Conservation (phyloP, 2,329 filamentous ascomycete genomes). For the Fusarium penzigii region DNA sequence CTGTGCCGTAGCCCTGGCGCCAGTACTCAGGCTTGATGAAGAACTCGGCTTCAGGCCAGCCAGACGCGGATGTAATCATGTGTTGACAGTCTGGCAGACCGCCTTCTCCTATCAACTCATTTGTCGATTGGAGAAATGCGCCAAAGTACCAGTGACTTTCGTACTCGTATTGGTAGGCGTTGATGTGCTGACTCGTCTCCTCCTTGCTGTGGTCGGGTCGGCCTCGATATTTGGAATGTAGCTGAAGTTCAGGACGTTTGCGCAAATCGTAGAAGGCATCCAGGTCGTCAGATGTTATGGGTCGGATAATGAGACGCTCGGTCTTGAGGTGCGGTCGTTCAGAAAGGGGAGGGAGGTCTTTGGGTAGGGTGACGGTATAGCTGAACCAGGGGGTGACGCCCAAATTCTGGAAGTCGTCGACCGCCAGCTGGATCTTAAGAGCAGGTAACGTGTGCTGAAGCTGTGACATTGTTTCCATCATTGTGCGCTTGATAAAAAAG, state of each 20-base stretch:
- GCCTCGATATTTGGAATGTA: slow-evolving; percentile 10
- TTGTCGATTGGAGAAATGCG: slow-evolving; percentile 17
- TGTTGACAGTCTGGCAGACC: slow-evolving; percentile 13
- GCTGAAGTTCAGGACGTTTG: slow-evolving; percentile 2
- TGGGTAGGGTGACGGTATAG: slow-evolving; percentile 18
- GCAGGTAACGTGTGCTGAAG: slow-evolving; percentile 8
- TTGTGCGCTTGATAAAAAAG: no score
- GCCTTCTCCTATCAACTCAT: slow-evolving; percentile 18
- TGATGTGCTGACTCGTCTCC: slow-evolving; percentile 12
- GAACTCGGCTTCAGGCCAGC: slow-evolving; percentile 22
- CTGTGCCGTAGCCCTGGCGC: slow-evolving; percentile 20
- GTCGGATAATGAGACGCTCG: slow-evolving; percentile 15
- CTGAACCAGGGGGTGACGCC: slow-evolving; percentile 23
- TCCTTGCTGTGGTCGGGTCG: slow-evolving; percentile 14
- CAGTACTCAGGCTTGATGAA: slow-evolving; percentile 14
- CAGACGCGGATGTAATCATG: slow-evolving; percentile 14
- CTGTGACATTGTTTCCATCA: slow-evolving; percentile 18
- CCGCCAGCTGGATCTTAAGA: slow-evolving; percentile 5
- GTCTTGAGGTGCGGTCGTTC: slow-evolving; percentile 16
- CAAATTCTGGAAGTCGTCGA: slow-evolving; percentile 11
- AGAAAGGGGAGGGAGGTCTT: slow-evolving; percentile 13
- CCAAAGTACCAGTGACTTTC: slow-evolving; percentile 19
- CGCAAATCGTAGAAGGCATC: slow-evolving; percentile 21
- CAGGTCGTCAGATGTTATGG: slow-evolving; percentile 12
- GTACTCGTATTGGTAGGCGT: slow-evolving; percentile 8